phyloP scores from a whole-genome alignment of 352 stramenopile species.

The Elongisporangium prolatum region DNA sequence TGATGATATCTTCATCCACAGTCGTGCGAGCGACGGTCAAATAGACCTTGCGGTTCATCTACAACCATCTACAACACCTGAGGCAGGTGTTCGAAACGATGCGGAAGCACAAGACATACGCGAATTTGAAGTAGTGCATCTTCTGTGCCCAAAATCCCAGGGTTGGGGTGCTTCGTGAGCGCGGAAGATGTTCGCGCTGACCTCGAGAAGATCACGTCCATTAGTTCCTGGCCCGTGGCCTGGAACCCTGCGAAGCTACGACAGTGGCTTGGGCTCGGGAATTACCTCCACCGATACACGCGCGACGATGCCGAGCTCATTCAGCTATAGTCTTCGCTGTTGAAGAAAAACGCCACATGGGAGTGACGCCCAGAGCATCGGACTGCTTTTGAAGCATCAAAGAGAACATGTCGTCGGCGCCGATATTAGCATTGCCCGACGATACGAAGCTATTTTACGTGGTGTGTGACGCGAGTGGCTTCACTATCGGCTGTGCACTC shows the following conservation, averaged over 20 bases:
- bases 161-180: constrained; percentile 21
- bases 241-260: constrained; percentile 6
- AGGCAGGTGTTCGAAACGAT: constrained; percentile 16
- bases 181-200: constrained; percentile 10
- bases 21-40: constrained; percentile 1
- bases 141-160: constrained; percentile 20
- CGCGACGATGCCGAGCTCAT: constrained; percentile 8
- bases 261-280: constrained; percentile 12
- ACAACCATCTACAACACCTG: constrained; percentile 17
- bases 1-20: constrained; percentile 25
- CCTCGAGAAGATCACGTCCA: constrained; percentile 13
- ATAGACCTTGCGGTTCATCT: constrained; percentile 13
- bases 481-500: constrained; percentile 16
- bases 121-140: constrained; percentile 22
- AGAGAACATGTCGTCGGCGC: background rate
- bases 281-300: constrained; percentile 22
- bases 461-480: constrained; percentile 17
- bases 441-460: constrained; percentile 12
- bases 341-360: constrained; percentile 16
- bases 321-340: constrained; percentile 6
- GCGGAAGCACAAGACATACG: constrained; percentile 16
- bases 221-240: background rate
- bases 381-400: constrained; percentile 15
- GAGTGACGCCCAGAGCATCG: constrained; percentile 5
- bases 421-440: constrained; percentile 9